Base-by-base conservation (phyloP, 2,329 filamentous ascomycete species). In the Orbilia ellipsospora region DNA sequence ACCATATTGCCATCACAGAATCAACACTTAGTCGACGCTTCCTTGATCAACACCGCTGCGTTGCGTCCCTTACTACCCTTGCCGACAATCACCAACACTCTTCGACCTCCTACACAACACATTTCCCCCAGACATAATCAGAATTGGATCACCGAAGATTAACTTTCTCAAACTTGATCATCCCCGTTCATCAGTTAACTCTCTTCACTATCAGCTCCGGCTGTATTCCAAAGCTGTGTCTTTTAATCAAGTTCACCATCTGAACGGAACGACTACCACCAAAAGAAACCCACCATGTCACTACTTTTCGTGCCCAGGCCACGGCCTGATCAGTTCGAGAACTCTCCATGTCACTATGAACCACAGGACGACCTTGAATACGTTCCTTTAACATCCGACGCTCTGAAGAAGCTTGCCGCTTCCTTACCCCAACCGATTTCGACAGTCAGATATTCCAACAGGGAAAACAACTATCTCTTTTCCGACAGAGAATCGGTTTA, bases 301-400 rank as follows among this genome's bases (percentile, higher is more conserved):
- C 64, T 75, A 23, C 64, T 75, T 15, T 75, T 75, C 23, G 72
- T 75, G 15, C 72, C 72, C 72, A 75, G 72, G 72, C 72, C 54
- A 54, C 72, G 72, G 72, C 72, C 72, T 75, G 72, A 69, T 18
- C 72, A 75, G 60, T 75, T 75, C 59, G 72, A 75, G 23, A 68
- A 67, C 63, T 75, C 72, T 5, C 72, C 72, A 2, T 75, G 72
- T 50, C 72, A 75, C 54, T 75, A 69, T 60, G 64, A 61, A 59
- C 72, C 72, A 40, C 72, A 75, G 64, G 72, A 75, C 72, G 72
- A 75, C 72, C 72, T 75, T 12, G 72, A 75, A 55, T 75, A 75
- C 42, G 64, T 75, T 15, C 72, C 72, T 3, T 59, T 75, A 56
- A 75, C 72, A 52, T 57, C 64, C 1, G 72, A 69, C 13, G 72